Percentiles rank a stretch among this genome's conserved stretches.
Evolutionary conservation across 352 stramenopile genomes (phyloP).

Genomic region (Elongisporangium prolatum): DNA sequence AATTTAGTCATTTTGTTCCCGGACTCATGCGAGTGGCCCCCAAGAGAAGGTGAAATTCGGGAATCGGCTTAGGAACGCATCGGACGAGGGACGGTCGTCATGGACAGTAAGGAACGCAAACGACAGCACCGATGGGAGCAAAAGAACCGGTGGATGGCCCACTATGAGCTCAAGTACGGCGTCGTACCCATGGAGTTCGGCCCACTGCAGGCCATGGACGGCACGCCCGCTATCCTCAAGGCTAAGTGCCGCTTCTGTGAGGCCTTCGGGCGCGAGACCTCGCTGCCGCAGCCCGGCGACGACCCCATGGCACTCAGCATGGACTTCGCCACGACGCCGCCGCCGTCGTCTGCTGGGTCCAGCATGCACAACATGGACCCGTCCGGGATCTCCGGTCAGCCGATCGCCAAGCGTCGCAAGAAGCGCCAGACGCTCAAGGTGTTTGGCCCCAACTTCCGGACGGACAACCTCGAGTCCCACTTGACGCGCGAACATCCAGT

Average conservation of each 20-base stretch:
- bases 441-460: conserved; percentile 54
- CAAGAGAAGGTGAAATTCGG: background rate
- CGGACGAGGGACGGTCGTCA: background rate
- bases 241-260: conserved; percentile 62
- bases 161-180: conserved; percentile 64
- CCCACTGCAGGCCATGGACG: conserved; percentile 4
- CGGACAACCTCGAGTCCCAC: conserved; percentile 53
- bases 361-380: background rate
- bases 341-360: conserved; percentile 2
- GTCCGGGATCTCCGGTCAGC: background rate
- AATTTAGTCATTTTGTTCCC: background rate
- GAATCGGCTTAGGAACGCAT: background rate
- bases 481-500: conserved; percentile 39
- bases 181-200: conserved; percentile 41
- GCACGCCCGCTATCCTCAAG: conserved; percentile 29
- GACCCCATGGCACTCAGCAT: background rate
- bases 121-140: conserved; percentile 53
- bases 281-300: conserved; percentile 1
- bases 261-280: conserved; percentile 37
- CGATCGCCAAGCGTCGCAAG: conserved; percentile 34
- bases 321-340: background rate
- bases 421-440: conserved; percentile 60
- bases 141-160: conserved; percentile 60
- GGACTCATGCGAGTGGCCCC: background rate
- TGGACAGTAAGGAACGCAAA: conserved; percentile 39